A percentile compares a stretch with the other conserved stretches of the same genome.
These are phyloP conservation scores for Umbilicus rupestris DNA, from an alignment of 164 flowering plant genomes.

Conservation along the genomic window DNA sequence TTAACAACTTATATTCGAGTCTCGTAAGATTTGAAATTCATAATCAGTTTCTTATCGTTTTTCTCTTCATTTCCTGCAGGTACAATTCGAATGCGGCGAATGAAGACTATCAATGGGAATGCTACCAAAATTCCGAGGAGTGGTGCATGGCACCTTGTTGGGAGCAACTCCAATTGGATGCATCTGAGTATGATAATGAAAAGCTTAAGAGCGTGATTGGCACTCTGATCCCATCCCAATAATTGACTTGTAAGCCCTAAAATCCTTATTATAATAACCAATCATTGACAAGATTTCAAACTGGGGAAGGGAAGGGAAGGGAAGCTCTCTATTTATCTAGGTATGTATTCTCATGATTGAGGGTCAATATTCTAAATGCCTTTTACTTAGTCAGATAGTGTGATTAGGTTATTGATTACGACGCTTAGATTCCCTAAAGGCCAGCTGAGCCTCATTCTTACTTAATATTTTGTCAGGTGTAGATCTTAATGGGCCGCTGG, in stretches of 20 bases:
- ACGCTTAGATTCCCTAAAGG: background rate
- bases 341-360: background rate
- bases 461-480: too few species aligned
- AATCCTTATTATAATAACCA: background rate
- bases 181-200: too few species aligned
- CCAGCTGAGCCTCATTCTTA: too few species aligned
- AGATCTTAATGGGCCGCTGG: too few species aligned
- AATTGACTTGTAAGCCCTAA: background rate
- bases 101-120: background rate
- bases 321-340: too few species aligned
- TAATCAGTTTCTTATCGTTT: background rate
- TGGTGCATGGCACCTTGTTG: background rate
- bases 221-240: background rate
- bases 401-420: background rate
- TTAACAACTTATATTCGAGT: background rate
- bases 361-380: background rate
- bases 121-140: background rate
- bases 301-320: background rate
- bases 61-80: background rate
- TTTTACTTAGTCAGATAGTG: background rate
- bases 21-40: background rate
- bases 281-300: background rate
- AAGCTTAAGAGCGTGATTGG: background rate
- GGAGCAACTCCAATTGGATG: too few species aligned
- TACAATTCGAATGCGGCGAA: background rate